Base-by-base conservation (phyloP, 2,329 filamentous ascomycete species). In the Verticillium nubilum region DNA sequence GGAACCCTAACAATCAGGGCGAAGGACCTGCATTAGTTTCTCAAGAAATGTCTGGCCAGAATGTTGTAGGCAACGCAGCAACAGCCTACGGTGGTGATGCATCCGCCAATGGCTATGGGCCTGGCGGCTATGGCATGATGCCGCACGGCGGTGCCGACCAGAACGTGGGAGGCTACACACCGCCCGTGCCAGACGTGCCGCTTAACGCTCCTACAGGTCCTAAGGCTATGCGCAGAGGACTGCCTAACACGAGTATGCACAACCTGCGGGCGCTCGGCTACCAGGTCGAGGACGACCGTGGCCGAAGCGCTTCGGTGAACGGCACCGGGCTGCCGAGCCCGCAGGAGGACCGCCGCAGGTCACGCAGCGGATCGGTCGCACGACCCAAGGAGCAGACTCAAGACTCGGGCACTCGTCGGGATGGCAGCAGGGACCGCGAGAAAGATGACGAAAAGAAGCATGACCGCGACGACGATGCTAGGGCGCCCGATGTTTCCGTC, bases 191-290 rank as follows among this genome's bases (percentile, higher is more conserved):
- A 63, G 73, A 77, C 67, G 73, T 76, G 57, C 86, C 86, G 52
- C 73, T 86, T 75, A 91, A 82, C 76, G 95, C 95, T 28, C 95
- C 95, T 28, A 96, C 90, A 58, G 95, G 93, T 10, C 95, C 95
- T 54, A 93, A 95, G 75, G 95, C 95, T 19, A 96, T 98, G 91
- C 85, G 94, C 63, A 89, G 95, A 74, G 92, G 92, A 29, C 79
- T 92, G 12, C 90, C 91, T 57, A 96, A 96, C 72, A 93, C 88
- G 60, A 91, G 90, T 65, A 83, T 90, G 58, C 83, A 87, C 64
- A 84, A 89, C 67, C 71, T 87, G 71, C 78, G 85, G 63, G 83
- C 83, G 26, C 74, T 79, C 63, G 80, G 80, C 42, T 78, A 76
- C 68, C 80, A 73, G 64, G 74, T 82, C 37, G 74, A 72, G 65